A percentile compares a stretch with the other conserved stretches of the same genome.
Evolutionary conservation across 1,284 basidiomycete species (phyloP).

Genomic region (Puccinia triticina): DNA sequence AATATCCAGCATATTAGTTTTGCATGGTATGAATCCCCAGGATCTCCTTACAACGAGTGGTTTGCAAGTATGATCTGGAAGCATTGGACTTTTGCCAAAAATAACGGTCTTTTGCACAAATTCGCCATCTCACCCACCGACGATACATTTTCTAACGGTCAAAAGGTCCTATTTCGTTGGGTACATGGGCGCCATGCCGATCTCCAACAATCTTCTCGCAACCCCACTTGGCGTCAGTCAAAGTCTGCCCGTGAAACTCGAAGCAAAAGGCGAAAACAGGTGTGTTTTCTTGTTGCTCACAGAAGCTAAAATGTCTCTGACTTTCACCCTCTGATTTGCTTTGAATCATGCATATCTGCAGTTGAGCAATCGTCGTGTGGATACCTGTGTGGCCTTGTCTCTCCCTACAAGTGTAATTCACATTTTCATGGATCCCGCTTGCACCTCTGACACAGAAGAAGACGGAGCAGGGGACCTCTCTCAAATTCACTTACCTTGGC

Average conservation of each 20-base stretch:
- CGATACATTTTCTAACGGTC: background rate
- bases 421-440: constrained; percentile 10
- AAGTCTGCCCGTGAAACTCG: background rate
- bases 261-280: background rate
- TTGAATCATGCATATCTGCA: background rate
- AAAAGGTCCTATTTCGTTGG: background rate
- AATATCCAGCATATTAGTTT: constrained; percentile 7
- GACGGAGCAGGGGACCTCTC: background rate
- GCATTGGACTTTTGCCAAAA: constrained; percentile 12
- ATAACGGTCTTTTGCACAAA: constrained; percentile 6
- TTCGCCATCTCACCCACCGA: constrained; percentile 12
- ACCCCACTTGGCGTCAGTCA: background rate
- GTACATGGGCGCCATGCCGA: background rate
- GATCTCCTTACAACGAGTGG: background rate
- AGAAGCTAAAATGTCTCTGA: background rate
- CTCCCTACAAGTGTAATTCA: background rate
- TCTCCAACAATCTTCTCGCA: background rate
- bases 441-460: constrained; percentile 12
- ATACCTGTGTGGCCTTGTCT: constrained; percentile 7
- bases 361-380: background rate
- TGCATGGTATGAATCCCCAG: constrained; percentile 1
- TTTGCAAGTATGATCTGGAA: constrained; percentile 14
- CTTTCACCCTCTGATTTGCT: background rate
- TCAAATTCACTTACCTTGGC: constrained; percentile 6
- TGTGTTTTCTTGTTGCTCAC: background rate